Evolutionary conservation across 2,329 filamentous ascomycete genomes (phyloP).

Genomic region (Trichoderma atrobrunneum): DNA sequence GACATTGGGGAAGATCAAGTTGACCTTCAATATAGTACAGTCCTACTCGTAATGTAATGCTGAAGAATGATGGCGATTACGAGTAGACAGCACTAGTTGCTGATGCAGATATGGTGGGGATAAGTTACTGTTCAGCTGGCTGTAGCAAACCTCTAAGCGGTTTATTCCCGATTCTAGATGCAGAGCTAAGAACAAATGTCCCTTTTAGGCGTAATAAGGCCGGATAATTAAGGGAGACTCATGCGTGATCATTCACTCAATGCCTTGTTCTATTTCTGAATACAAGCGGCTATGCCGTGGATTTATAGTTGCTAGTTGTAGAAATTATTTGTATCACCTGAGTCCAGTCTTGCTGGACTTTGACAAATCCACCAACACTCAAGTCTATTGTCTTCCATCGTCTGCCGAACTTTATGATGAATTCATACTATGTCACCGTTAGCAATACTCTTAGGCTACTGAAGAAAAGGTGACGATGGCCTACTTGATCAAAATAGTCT

Average conservation of each 20-base stretch:
- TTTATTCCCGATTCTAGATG: not conserved
- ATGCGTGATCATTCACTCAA: not conserved
- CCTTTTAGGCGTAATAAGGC: not conserved
- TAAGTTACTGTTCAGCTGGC: not conserved
- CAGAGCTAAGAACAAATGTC: not conserved
- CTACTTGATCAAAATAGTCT: conserved; percentile 4
- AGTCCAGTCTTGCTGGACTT: not conserved
- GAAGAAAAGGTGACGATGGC: not conserved
- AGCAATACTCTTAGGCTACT: not conserved
- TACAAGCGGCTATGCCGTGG: not conserved
- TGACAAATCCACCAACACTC: not conserved
- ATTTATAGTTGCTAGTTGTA: not conserved
- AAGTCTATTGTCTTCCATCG: not conserved
- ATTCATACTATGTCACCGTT: not conserved
- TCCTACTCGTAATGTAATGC: not conserved
- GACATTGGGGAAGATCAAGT: not conserved
- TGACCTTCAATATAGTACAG: not conserved
- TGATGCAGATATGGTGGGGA: not conserved
- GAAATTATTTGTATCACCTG: not conserved
- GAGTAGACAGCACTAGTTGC: not conserved
- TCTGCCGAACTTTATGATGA: not conserved
- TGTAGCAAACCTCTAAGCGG: not conserved
- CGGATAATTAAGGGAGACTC: not conserved
- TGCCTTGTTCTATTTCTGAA: not conserved
- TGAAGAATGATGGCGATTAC: not conserved